phyloP scores from a whole-genome alignment of 225 moss, liverwort and hornwort species.

The Asterella californica region DNA sequence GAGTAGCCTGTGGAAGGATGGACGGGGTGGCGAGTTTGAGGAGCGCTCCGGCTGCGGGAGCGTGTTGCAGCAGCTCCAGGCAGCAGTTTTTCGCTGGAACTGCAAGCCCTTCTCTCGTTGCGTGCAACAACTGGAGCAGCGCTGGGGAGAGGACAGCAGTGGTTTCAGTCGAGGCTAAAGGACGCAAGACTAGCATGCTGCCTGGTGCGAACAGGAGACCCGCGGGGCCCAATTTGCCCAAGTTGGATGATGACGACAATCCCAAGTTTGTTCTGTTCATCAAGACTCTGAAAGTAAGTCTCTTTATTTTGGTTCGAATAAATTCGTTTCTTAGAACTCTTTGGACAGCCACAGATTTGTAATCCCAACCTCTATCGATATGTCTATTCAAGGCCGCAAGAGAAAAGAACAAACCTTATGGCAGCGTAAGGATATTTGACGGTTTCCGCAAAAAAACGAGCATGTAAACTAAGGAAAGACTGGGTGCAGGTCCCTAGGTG shows the following conservation, averaged over 20 bases:
- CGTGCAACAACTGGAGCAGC: constrained; percentile 21
- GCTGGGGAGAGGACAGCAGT: constrained; percentile 18
- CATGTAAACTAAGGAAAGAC: neutral
- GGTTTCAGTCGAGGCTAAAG: constrained; percentile 75
- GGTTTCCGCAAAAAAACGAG: neutral
- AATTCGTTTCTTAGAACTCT: too few relatives aligned
- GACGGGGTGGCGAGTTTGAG: constrained; percentile 36
- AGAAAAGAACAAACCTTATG: neutral
- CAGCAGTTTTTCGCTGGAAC: constrained; percentile 19
- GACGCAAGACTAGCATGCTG: constrained; percentile 51
- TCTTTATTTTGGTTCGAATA: neutral
- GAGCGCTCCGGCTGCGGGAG: constrained; percentile 19
- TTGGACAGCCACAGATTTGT: too few relatives aligned
- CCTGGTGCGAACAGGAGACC: constrained; percentile 72
- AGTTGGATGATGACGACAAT: constrained; percentile 75
- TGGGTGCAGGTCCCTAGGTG: constrained; percentile 78
- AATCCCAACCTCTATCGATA: neutral
- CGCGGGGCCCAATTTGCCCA: constrained; percentile 58
- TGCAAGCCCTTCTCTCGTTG: constrained; percentile 20
- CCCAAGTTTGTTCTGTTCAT: constrained; percentile 95
- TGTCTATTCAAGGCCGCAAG: neutral
- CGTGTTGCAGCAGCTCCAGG: constrained; percentile 29
- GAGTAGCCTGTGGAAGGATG: constrained; percentile 9
- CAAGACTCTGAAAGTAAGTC: constrained; percentile 69
- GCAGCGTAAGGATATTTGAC: neutral